A percentile compares a stretch with the other conserved stretches of the same genome.
Evolutionary conservation across 352 stramenopile species (phyloP).

Genomic region (Pythium folliculosum): DNA sequence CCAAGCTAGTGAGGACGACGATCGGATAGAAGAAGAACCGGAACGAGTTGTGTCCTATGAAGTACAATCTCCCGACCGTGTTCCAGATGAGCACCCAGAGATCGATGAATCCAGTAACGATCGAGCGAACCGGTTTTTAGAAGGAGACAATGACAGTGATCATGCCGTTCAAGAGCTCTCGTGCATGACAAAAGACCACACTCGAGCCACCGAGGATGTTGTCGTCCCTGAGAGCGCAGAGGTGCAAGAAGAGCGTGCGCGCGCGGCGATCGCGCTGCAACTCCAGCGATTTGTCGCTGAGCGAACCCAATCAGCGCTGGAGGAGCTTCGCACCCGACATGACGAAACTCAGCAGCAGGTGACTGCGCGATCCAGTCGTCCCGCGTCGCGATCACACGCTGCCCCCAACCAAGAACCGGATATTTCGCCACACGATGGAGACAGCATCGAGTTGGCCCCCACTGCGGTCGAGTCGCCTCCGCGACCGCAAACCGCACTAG

Average conservation of each 20-base stretch:
- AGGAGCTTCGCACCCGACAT: slow-evolving; percentile 38
- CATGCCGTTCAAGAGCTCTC: background rate
- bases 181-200: background rate
- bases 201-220: background rate
- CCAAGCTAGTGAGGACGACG: background rate
- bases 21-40: background rate
- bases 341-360: background rate
- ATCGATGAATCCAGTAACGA: background rate
- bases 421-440: too few relatives aligned
- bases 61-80: background rate
- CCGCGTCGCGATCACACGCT: background rate
- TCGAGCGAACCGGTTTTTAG: background rate
- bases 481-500: background rate
- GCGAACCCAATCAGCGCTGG: slow-evolving; percentile 38
- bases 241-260: slow-evolving; percentile 7
- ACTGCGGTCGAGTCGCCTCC: background rate
- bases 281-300: slow-evolving; percentile 45
- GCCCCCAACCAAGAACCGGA: too few relatives aligned
- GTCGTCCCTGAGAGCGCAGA: slow-evolving; percentile 1
- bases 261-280: slow-evolving; percentile 30
- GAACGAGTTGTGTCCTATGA: background rate
- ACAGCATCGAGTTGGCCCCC: too few relatives aligned
- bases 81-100: background rate
- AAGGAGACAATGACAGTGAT: background rate
- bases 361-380: background rate